Evolutionary conservation across 805 yeast genomes (phyloP).

Genomic region (Metschnikowia peoriensis): DNA sequence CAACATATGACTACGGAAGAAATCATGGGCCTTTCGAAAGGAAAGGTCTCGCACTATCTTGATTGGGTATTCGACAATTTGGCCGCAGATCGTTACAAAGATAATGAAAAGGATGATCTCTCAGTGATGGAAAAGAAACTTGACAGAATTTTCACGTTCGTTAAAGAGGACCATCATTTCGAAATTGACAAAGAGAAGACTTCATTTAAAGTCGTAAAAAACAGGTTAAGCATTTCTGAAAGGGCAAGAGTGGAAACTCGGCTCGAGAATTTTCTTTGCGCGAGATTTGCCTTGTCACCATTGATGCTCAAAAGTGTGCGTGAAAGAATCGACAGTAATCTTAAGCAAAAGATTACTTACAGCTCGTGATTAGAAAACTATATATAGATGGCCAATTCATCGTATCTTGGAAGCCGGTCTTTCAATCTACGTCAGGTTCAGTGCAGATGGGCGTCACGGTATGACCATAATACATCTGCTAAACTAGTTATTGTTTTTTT

Average conservation of each 20-base stretch:
- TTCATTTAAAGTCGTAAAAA: constrained; percentile 3
- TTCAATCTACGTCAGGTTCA: neutral
- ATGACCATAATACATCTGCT: no score
- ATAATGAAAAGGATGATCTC: constrained; percentile 15
- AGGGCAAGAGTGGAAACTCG: neutral
- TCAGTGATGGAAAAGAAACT: constrained; percentile 32
- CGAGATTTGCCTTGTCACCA: constrained; percentile 4
- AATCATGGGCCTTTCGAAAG: constrained; percentile 48
- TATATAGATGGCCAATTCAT: no score
- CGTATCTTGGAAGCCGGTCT: neutral
- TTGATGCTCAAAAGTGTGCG: neutral
- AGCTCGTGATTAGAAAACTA: neutral
- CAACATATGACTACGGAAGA: constrained; percentile 23
- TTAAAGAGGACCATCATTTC: neutral
- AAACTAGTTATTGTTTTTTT: no score
- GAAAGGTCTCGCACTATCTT: constrained; percentile 45
- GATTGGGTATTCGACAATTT: constrained; percentile 46
- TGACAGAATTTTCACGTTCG: constrained; percentile 28
- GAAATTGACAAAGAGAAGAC: neutral
- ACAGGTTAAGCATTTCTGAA: constrained; percentile 5
- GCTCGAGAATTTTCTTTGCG: constrained; percentile 7
- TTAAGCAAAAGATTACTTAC: neutral
- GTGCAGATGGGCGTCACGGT: no score
- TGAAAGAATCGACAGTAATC: constrained; percentile 1
- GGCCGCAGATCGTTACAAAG: constrained; percentile 22